Evolutionary conservation across 768 basidiomycete genomes (phyloP).

Genomic region (Multifurca ochricompacta): DNA sequence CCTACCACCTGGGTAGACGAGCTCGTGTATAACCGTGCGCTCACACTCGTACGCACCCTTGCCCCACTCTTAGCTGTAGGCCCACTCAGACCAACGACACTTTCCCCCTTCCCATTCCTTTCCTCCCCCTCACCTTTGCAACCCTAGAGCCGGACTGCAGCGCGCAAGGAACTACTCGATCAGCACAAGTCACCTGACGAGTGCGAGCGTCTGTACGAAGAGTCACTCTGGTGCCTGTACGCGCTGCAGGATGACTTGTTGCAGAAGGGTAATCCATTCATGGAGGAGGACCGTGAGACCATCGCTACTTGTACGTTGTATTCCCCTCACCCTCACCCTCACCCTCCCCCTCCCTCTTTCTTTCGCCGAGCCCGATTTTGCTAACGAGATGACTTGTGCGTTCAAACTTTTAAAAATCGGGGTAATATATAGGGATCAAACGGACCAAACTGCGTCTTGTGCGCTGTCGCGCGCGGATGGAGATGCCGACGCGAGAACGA

Average conservation of each 20-base stretch:
- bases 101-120: too few species aligned
- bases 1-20: slow-evolving; percentile 83
- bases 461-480: slow-evolving; percentile 68
- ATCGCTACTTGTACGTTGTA: slow-evolving; percentile 71
- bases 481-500: slow-evolving; percentile 65
- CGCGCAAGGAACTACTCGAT: slow-evolving; percentile 82
- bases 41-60: slow-evolving; percentile 58
- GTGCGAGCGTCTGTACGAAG: slow-evolving; percentile 92
- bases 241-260: slow-evolving; percentile 84
- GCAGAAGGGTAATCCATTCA: slow-evolving; percentile 74
- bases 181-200: slow-evolving; percentile 67
- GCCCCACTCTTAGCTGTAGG: not conserved
- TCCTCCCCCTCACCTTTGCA: not conserved
- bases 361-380: not conserved
- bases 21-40: slow-evolving; percentile 86
- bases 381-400: not conserved
- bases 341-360: not conserved
- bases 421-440: slow-evolving; percentile 56
- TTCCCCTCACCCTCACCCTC: too few species aligned
- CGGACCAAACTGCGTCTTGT: slow-evolving; percentile 78
- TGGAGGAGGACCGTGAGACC: slow-evolving; percentile 75
- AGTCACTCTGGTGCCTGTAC: slow-evolving; percentile 89
- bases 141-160: slow-evolving; percentile 81
- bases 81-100: too few species aligned
- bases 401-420: not conserved